Conservation (phyloP, 805 yeast genomes). For the Candida endomychidarum region DNA sequence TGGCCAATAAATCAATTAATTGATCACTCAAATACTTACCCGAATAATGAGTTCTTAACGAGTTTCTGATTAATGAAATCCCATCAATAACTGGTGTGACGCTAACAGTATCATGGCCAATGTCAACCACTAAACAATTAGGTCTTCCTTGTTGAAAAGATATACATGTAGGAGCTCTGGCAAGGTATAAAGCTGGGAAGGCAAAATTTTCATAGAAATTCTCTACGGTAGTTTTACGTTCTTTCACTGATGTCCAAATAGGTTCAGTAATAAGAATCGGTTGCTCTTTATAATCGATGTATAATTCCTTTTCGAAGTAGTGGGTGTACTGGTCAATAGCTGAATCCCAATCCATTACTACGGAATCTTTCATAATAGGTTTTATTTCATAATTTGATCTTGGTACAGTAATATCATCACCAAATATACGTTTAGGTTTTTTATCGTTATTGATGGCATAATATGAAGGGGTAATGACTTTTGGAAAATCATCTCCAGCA, state of each 20-base stretch:
- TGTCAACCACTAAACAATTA: conserved; percentile 79
- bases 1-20: conserved; percentile 40
- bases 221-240: conserved; percentile 71
- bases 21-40: conserved; percentile 67
- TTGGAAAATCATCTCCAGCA: conserved; percentile 91
- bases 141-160: conserved; percentile 89
- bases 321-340: conserved; percentile 72
- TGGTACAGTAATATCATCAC: conserved; percentile 49
- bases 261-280: conserved; percentile 87
- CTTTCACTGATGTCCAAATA: conserved; percentile 71
- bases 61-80: conserved; percentile 67
- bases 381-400: conserved; percentile 50
- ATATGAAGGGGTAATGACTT: conserved; percentile 68
- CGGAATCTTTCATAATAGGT: conserved; percentile 59
- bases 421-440: conserved; percentile 30
- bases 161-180: conserved; percentile 82
- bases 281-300: conserved; percentile 58
- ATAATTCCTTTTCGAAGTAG: conserved; percentile 52
- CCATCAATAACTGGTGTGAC: conserved; percentile 86
- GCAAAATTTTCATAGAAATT: conserved; percentile 64
- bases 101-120: conserved; percentile 76
- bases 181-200: conserved; percentile 79
- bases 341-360: conserved; percentile 82
- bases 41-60: conserved; percentile 68
- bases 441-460: conserved; percentile 36